Conservation (phyloP, 2,329 filamentous ascomycete genomes). For the Colletotrichum lentis region DNA sequence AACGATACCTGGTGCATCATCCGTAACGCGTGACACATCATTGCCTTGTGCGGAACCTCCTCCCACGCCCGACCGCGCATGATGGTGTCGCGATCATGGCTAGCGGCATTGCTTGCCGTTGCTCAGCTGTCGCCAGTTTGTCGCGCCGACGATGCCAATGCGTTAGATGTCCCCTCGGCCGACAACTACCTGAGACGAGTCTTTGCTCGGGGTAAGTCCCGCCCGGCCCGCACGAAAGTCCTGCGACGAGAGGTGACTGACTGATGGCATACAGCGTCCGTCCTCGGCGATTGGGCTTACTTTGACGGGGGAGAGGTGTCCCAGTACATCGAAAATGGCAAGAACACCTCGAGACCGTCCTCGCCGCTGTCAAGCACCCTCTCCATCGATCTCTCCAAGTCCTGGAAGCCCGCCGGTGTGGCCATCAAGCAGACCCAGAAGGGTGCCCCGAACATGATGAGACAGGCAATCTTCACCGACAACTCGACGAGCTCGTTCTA, state of each 20-base stretch:
- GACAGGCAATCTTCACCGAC: slow-evolving; percentile 30
- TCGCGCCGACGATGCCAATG: slow-evolving; percentile 15
- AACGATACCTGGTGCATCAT: neutral
- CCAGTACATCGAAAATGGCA: slow-evolving; percentile 13
- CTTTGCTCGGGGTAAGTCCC: slow-evolving; percentile 20
- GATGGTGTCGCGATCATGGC: slow-evolving; percentile 18
- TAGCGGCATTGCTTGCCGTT: slow-evolving; percentile 18
- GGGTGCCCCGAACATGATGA: slow-evolving; percentile 28
- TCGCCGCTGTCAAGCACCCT: slow-evolving; percentile 23
- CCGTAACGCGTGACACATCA: neutral
- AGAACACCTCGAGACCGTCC: slow-evolving; percentile 16
- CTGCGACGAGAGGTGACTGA: neutral
- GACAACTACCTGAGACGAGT: slow-evolving; percentile 25
- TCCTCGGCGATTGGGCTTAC: slow-evolving; percentile 30
- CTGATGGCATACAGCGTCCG: slow-evolving; percentile 23
- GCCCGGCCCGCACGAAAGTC: neutral
- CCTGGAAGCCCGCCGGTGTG: slow-evolving; percentile 32
- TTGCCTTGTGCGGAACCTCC: neutral
- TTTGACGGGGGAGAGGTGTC: slow-evolving; percentile 35
- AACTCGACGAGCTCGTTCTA: slow-evolving; percentile 29
- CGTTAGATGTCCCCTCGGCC: slow-evolving; percentile 17
- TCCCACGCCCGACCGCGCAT: neutral
- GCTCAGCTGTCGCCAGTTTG: slow-evolving; percentile 15
- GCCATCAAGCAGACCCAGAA: slow-evolving; percentile 28
- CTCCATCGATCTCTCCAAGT: slow-evolving; percentile 37